Evolutionary conservation across 331 rosid species (phyloP).

Genomic region (Rhamnella rubrinervis): DNA sequence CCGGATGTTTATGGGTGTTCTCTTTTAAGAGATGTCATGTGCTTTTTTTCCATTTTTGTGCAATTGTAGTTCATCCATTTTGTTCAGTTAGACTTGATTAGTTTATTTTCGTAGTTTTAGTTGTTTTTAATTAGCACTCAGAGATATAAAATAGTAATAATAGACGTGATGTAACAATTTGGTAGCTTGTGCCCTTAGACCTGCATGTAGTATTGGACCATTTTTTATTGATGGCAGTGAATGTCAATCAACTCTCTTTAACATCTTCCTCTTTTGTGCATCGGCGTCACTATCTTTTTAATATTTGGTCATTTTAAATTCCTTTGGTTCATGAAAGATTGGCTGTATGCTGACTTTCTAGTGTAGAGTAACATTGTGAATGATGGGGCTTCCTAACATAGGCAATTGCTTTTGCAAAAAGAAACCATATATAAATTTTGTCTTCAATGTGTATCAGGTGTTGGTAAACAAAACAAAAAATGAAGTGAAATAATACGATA

Average conservation of each 20-base stretch:
- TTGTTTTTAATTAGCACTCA: too few relatives aligned
- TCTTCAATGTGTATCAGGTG: too few relatives aligned
- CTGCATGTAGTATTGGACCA: too few relatives aligned
- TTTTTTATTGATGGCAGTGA: too few relatives aligned
- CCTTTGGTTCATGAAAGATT: not conserved
- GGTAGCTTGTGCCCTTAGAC: not conserved
- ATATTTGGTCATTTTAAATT: too few relatives aligned
- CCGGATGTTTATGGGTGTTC: conserved; percentile 24
- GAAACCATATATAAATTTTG: too few relatives aligned
- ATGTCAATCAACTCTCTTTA: not conserved
- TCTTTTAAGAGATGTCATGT: conserved; percentile 17
- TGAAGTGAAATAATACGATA: too few relatives aligned
- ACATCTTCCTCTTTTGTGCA: not conserved
- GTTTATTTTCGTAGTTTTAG: not conserved
- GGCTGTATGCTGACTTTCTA: not conserved
- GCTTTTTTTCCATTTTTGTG: conserved; percentile 16
- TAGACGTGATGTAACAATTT: not conserved
- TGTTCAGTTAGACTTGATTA: not conserved
- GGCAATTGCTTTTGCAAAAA: not conserved
- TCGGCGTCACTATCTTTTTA: too few relatives aligned
- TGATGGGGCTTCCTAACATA: not conserved
- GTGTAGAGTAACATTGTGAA: too few relatives aligned
- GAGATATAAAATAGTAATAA: not conserved
- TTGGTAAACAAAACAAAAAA: too few relatives aligned
- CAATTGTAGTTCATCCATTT: conserved; percentile 20